A percentile compares a stretch with the other conserved stretches of the same genome.
These are phyloP conservation scores for Bathelium albidoporum DNA, from an alignment of 495 filamentous ascomycete genomes.

Conservation along the genomic window DNA sequence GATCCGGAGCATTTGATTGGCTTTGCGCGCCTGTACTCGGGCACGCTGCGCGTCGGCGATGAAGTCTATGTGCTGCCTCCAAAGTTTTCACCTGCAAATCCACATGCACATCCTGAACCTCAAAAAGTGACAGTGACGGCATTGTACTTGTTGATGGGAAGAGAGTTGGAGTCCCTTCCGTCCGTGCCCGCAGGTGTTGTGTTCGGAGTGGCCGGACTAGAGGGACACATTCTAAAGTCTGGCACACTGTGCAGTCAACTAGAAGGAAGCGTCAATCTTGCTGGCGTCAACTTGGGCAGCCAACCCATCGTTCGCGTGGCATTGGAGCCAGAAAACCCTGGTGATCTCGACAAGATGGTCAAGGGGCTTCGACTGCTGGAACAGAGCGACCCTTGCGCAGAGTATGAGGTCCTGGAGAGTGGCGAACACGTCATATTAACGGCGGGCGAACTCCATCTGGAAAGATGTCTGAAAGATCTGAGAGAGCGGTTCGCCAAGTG, in stretches of 20 bases:
- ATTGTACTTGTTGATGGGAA: conserved; percentile 93
- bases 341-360: conserved; percentile 89
- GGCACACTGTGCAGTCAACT: conserved; percentile 87
- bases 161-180: conserved; percentile 69
- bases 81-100: conserved; percentile 76
- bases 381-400: conserved; percentile 89
- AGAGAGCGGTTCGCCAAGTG: conserved; percentile 87
- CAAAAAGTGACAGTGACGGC: conserved; percentile 76
- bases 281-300: conserved; percentile 65
- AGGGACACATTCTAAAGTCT: conserved; percentile 85
- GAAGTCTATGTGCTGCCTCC: conserved; percentile 81
- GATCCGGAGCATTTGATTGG: conserved; percentile 86
- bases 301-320: conserved; percentile 88
- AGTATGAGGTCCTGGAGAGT: conserved; percentile 85
- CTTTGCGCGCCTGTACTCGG: conserved; percentile 88
- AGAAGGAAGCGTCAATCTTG: conserved; percentile 83
- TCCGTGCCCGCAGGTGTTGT: conserved; percentile 89
- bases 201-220: conserved; percentile 89
- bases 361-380: conserved; percentile 76
- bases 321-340: conserved; percentile 78
- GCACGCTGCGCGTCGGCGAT: conserved; percentile 80
- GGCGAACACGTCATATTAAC: conserved; percentile 95
- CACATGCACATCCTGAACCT: conserved; percentile 65
- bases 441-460: conserved; percentile 87
- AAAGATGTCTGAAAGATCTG: conserved; percentile 89